These are phyloP conservation scores for Aspergillus proliferans DNA, from an alignment of 2,329 filamentous ascomycete species.

Conservation along the genomic window DNA sequence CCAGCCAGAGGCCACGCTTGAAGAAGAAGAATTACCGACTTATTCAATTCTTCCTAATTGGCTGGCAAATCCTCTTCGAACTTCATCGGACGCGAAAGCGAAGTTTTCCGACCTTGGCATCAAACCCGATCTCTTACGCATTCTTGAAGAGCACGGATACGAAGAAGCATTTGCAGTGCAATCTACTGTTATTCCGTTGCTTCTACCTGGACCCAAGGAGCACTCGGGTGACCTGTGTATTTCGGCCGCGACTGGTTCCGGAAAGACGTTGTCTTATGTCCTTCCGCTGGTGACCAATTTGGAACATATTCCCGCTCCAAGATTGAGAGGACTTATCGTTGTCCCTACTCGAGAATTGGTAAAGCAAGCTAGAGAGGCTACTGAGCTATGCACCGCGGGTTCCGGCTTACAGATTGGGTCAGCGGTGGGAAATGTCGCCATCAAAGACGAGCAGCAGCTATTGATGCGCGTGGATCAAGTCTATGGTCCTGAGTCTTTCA, in stretches of 20 bases:
- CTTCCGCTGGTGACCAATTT: conserved; percentile 77
- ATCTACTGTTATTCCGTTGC: conserved; percentile 69
- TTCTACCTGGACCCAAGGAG: conserved; percentile 59
- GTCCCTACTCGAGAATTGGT: conserved; percentile 89
- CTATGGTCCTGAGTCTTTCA: conserved; percentile 61
- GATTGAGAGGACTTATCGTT: conserved; percentile 72
- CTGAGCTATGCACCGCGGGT: conserved; percentile 65
- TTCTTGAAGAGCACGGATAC: conserved; percentile 63
- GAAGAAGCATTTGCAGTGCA: conserved; percentile 71
- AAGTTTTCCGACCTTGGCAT: conserved; percentile 63
- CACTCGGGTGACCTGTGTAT: conserved; percentile 75
- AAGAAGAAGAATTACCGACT: conserved; percentile 54
- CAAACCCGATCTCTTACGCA: conserved; percentile 51
- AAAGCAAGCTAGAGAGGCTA: conserved; percentile 72
- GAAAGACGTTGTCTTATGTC: conserved; percentile 88
- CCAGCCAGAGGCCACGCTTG: conserved; percentile 57
- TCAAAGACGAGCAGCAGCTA: conserved; percentile 58
- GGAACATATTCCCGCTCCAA: conserved; percentile 57
- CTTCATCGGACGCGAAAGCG: conserved; percentile 54
- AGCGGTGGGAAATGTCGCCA: conserved; percentile 71
- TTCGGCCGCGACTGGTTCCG: conserved; percentile 88
- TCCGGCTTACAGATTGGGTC: conserved; percentile 73
- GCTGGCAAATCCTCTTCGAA: conserved; percentile 69
- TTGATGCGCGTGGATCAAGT: conserved; percentile 59
- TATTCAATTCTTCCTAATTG: conserved; percentile 75